Evolutionary conservation across 805 yeast genomes (phyloP), one percentile per base, ranked within the genome.

Genomic region (Naumovozyma castellii): DNA sequence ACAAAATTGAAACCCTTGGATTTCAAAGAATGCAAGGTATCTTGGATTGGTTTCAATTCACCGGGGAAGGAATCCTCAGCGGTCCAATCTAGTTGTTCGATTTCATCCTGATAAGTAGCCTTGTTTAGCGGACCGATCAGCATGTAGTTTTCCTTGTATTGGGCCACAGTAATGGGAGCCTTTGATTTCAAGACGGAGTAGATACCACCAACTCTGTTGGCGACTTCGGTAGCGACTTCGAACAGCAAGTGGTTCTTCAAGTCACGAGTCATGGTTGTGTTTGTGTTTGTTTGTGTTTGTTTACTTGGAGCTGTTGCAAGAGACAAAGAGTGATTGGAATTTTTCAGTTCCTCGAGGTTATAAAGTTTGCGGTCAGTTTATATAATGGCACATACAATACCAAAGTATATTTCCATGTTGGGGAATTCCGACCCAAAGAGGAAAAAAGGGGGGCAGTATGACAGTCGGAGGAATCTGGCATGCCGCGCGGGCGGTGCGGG

Each of bases 181-280:
- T 90, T 90, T 9, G 96, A 85, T 62, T 92, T 92, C 57, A 90
- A 73, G 38, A 90, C 98, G 5, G 97, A 88, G 67, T 90, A 90
- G 60, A 90, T 90, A 31, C 98, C 98, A 37, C 98, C 98, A 18
- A 90, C 97, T 54, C 94, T 73, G 69, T 92, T 88, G 54, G 97
- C 97, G 38, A 90, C 97, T 62, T 90, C 98, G 1, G 98, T 90
- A 45, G 97, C 95, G 35, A 86, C 82, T 67, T 90, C 98, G 56
- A 90, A 87, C 38, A 92, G 72, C 41, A 88, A 69, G 58, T 86
- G 96, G 61, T 84, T 80, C 53, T 81, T 76, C 45, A 90, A 80
- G 68, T 86, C 95, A 65, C 97, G 76, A 22, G 82, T 67, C 86
- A 82, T 81, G 4, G 9, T 19, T n/a, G n/a, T n/a, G n/a, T n/a